A percentile compares a stretch with the other conserved stretches of the same genome.
These are phyloP conservation scores for Nowakowskiella sp. DNA, from an alignment of 192 early-diverging fungal species.

Conservation along the genomic window DNA sequence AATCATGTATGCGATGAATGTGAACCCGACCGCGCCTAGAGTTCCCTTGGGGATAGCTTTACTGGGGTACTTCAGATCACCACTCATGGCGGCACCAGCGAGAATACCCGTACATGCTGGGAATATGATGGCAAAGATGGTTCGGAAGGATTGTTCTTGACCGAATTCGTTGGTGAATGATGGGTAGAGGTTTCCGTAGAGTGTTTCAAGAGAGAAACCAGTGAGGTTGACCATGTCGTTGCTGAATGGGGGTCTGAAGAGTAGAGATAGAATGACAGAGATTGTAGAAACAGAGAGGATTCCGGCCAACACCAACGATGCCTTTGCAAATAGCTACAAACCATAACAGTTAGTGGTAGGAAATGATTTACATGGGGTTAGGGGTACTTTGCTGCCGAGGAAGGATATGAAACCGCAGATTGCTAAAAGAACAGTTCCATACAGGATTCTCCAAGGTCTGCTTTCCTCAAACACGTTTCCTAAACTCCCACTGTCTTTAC, in stretches of 20 bases:
- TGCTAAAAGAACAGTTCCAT: conserved; percentile 45
- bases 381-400: conserved; percentile 50
- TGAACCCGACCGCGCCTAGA: conserved; percentile 49
- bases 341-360: too few species aligned
- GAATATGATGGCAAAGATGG: conserved; percentile 57
- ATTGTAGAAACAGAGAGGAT: too few species aligned
- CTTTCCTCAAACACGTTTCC: conserved; percentile 43
- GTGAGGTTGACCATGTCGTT: too few species aligned
- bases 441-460: conserved; percentile 11
- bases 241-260: too few species aligned
- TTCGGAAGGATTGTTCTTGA: conserved; percentile 38
- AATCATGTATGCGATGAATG: conserved; percentile 16
- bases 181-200: conserved; percentile 60
- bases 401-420: conserved; percentile 49
- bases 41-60: conserved; percentile 63
- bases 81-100: conserved; percentile 59
- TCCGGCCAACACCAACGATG: too few species aligned
- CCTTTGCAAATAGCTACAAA: too few species aligned
- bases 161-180: conserved; percentile 34
- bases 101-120: conserved; percentile 49
- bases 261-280: too few species aligned
- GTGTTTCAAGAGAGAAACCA: too few species aligned
- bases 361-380: too few species aligned
- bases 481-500: conserved; percentile 38
- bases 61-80: conserved; percentile 55